A percentile compares a stretch with the other conserved stretches of the same genome.
Conservation (phyloP, 805 yeast genomes). For the Candida maesae region DNA sequence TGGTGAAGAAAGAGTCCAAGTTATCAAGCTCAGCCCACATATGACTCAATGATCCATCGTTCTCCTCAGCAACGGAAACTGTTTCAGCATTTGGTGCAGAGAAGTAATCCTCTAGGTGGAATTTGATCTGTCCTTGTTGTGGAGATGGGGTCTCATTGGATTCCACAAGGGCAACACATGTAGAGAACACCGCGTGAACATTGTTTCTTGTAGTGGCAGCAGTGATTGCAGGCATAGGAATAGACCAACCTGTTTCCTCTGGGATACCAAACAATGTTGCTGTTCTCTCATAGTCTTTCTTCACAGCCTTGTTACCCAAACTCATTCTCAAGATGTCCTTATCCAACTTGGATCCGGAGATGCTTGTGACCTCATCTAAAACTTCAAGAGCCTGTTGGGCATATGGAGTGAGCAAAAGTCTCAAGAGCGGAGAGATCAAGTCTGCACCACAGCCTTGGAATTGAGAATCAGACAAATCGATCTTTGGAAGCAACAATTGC, state of each 20-base stretch:
- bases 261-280: conserved; percentile 94
- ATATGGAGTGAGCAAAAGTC: conserved; percentile 75
- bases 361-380: conserved; percentile 74
- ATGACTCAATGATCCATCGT: conserved; percentile 74
- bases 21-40: conserved; percentile 93
- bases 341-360: conserved; percentile 90
- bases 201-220: conserved; percentile 87
- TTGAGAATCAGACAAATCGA: conserved; percentile 73
- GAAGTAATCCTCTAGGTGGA: conserved; percentile 57
- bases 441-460: conserved; percentile 94
- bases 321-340: conserved; percentile 90
- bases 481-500: conserved; percentile 68
- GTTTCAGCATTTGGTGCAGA: conserved; percentile 39
- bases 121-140: conserved; percentile 35
- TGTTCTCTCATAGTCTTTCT: conserved; percentile 78
- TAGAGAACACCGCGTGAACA: conserved; percentile 91
- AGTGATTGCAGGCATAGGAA: conserved; percentile 91
- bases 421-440: conserved; percentile 80
- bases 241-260: conserved; percentile 94
- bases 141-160: conserved; percentile 25
- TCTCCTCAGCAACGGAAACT: conserved; percentile 52
- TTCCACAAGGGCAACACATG: conserved; percentile 50
- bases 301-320: conserved; percentile 73
- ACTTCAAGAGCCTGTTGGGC: conserved; percentile 90
- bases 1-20: conserved; percentile 83